A percentile compares a stretch with the other conserved stretches of the same genome.
Conservation (phyloP, 192 early-diverging fungal species). For the Mortierella alpina region DNA sequence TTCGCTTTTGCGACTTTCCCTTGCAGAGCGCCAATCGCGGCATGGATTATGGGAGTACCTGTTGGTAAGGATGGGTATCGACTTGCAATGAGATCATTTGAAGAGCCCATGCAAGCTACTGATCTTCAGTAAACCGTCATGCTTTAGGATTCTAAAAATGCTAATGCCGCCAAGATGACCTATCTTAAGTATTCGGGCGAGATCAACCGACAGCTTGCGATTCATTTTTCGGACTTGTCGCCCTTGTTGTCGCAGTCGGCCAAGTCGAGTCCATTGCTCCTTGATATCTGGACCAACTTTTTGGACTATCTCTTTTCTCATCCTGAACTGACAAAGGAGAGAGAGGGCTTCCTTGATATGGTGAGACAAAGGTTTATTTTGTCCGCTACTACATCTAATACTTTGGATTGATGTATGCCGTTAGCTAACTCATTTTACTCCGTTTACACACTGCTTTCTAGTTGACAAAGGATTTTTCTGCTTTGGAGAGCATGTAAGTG, state of each 20-base stretch:
- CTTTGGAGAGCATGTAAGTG: conserved; percentile 53
- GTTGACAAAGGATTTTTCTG: conserved; percentile 33
- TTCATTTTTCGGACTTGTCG: conserved; percentile 23
- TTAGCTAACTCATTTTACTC: neutral
- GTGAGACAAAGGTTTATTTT: neutral
- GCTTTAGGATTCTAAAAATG: conserved; percentile 22
- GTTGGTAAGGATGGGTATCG: conserved; percentile 12
- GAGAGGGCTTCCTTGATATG: conserved; percentile 27
- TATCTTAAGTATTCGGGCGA: conserved; percentile 41
- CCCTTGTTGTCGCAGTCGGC: conserved; percentile 8
- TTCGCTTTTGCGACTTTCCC: conserved; percentile 23
- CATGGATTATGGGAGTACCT: conserved; percentile 23
- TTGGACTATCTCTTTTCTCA: conserved; percentile 42
- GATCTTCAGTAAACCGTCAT: neutral
- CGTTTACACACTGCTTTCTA: neutral
- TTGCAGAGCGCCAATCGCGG: conserved; percentile 21
- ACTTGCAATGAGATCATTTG: too few relatives aligned
- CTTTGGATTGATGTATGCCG: neutral
- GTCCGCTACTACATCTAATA: neutral
- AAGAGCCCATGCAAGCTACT: too few relatives aligned
- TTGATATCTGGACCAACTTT: conserved; percentile 45
- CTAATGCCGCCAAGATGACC: conserved; percentile 24
- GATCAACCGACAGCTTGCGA: conserved; percentile 35
- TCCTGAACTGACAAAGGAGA: conserved; percentile 12
- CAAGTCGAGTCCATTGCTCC: neutral